phyloP scores from a whole-genome alignment of 371 early-diverging fungal genomes.

The Mucor lusitanicus region DNA sequence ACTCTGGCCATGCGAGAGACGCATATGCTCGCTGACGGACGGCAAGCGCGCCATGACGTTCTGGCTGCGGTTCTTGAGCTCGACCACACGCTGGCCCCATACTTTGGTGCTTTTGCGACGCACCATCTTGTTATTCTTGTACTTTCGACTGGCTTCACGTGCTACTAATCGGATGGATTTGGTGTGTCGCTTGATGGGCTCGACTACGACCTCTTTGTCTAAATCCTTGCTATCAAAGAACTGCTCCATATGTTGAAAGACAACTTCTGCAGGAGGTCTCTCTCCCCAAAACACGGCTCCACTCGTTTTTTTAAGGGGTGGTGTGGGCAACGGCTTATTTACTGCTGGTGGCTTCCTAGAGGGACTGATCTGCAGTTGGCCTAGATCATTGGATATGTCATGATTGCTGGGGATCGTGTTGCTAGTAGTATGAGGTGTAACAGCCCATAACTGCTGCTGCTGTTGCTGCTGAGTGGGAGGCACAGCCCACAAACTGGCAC shows the following conservation, averaged over 20 bases:
- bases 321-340: constrained; percentile 1
- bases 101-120: constrained; percentile 57
- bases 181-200: constrained; percentile 20
- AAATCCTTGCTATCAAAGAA: constrained; percentile 82
- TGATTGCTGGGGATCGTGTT: not conserved
- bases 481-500: constrained; percentile 30
- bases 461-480: constrained; percentile 16
- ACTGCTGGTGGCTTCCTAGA: not conserved
- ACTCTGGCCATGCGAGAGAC: constrained; percentile 16
- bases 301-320: not conserved
- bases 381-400: not conserved
- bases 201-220: constrained; percentile 65
- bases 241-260: constrained; percentile 70
- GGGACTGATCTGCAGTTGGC: not conserved
- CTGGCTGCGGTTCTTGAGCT: constrained; percentile 33
- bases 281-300: constrained; percentile 59
- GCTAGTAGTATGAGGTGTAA: constrained; percentile 2
- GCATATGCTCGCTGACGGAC: constrained; percentile 18
- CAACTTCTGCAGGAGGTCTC: constrained; percentile 75
- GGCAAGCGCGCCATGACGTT: constrained; percentile 11
- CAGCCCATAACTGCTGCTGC: constrained; percentile 4
- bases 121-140: constrained; percentile 26
- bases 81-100: constrained; percentile 48
- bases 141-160: constrained; percentile 44
- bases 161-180: constrained; percentile 57